Evolutionary conservation across 225 moss, liverwort and hornwort genomes (phyloP), one percentile per base, ranked within the genome.

Genomic region (Pseudoscleropodium purum): DNA sequence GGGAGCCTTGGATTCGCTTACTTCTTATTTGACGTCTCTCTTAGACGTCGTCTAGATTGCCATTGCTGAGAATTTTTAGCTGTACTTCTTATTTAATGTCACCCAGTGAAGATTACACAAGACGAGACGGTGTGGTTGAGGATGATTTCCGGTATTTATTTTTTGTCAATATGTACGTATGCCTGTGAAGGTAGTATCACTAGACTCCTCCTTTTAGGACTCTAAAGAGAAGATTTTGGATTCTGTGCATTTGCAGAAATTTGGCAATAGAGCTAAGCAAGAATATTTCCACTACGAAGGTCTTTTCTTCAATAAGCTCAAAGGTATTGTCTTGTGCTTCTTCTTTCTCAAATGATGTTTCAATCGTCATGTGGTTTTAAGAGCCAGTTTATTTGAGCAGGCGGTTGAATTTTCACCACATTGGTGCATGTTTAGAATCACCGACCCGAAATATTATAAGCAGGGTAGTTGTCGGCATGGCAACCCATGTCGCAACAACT

Each of bases 291-390:
- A 94, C 59, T 97, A 97, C 85, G 99, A 99, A 84, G 93, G 93
- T 65, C 85, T 97, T 41, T 95, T 97, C 85, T 99, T 99, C 88
- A 94, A 92, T 36, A 96, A 97, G 89, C 91, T 99, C 43, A 97
- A 96, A 95, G 99, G 99, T 99, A 87, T 75, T 64, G 26, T 31
- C 24, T 84, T 85, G 61, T 74, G 69, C 75, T 45, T 68, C 39
- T 84, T 85, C 63, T 87, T 81, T 76, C 56, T 75, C 57, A 63
- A 69, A 81, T 86, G 83, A 62, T 51, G 19, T 34, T 66, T 60
- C 64, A n/a, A 21, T 84, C 77, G 24, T 66, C 65, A 75, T 75
- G 63, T 69, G 75, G 61, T 75, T 84, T 84, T 39, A 39, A 76
- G 61, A 62, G 31, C 45, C 41, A 52, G 80, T 37, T 84, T 76